A percentile compares a stretch with the other conserved stretches of the same genome.
phyloP scores from a whole-genome alignment of 2,329 filamentous ascomycete genomes.

The Daldinia eschscholtzii region DNA sequence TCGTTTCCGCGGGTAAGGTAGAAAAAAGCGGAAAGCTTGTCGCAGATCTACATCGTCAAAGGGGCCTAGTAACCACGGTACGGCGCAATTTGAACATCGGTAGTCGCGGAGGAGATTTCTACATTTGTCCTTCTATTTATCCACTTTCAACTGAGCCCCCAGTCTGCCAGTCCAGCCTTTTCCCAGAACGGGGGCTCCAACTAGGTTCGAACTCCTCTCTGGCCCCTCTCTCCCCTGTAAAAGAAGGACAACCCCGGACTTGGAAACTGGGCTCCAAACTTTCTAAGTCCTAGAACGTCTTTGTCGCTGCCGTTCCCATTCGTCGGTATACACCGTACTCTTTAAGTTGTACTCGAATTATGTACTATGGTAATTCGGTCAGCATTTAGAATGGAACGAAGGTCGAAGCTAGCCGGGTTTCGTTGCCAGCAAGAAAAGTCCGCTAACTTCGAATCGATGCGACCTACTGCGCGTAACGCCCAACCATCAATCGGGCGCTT shows the following conservation, averaged over 20 bases:
- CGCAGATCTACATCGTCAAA: conserved; percentile 27
- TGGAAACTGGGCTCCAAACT: no score
- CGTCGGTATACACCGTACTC: not conserved
- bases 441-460: conserved; percentile 22
- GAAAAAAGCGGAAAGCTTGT: conserved; percentile 20
- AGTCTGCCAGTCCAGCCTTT: conserved; percentile 22
- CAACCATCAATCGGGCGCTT: conserved; percentile 23
- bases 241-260: conserved; percentile 4
- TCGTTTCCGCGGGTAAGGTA: conserved; percentile 1
- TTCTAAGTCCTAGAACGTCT: not conserved
- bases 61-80: conserved; percentile 14
- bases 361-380: conserved; percentile 3
- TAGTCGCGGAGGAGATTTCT: conserved; percentile 36
- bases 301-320: not conserved
- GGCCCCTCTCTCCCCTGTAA: not conserved
- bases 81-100: not conserved
- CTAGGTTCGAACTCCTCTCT: no score
- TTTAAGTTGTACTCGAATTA: not conserved
- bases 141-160: conserved; percentile 15
- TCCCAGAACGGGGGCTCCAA: conserved; percentile 15
- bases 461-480: conserved; percentile 17
- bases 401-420: conserved; percentile 8
- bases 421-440: not conserved
- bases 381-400: not conserved
- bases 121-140: conserved; percentile 19